These are phyloP conservation scores for Leishmania aethiopica DNA, from an alignment of 208 protist species.

Conservation along the genomic window DNA sequence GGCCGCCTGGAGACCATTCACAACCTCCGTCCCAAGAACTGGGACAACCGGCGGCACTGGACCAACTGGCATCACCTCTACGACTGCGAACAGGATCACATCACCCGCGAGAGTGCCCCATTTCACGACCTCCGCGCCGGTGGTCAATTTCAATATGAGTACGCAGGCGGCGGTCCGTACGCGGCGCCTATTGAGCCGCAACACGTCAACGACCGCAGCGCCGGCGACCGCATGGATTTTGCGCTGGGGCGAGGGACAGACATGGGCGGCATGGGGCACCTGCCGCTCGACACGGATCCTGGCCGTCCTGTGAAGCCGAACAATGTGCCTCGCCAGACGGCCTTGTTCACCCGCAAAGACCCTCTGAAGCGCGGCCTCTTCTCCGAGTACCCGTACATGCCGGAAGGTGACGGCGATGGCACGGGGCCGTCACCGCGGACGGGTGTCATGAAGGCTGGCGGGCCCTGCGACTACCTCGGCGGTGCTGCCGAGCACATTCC, in stretches of 20 bases:
- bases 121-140: slow-evolving; percentile 90
- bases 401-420: slow-evolving; percentile 43
- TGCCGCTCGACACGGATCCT: slow-evolving; percentile 74
- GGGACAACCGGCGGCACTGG: slow-evolving; percentile 90
- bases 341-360: slow-evolving; percentile 73
- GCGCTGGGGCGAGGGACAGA: slow-evolving; percentile 57
- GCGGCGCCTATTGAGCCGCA: slow-evolving; percentile 52
- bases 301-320: slow-evolving; percentile 49
- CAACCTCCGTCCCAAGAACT: slow-evolving; percentile 91
- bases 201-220: slow-evolving; percentile 55
- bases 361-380: slow-evolving; percentile 84
- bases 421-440: slow-evolving; percentile 28
- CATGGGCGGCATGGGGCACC: slow-evolving; percentile 52
- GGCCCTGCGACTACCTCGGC: slow-evolving; percentile 72
- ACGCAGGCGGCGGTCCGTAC: slow-evolving; percentile 68
- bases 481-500: slow-evolving; percentile 77
- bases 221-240: slow-evolving; percentile 89
- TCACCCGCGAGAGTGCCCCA: slow-evolving; percentile 83
- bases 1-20: slow-evolving; percentile 89
- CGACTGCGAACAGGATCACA: slow-evolving; percentile 88
- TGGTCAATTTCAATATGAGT: slow-evolving; percentile 91
- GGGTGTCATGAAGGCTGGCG: slow-evolving; percentile 72
- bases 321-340: slow-evolving; percentile 45
- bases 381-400: slow-evolving; percentile 80
- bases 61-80: slow-evolving; percentile 93